Evolutionary conservation across 495 filamentous ascomycete species (phyloP), one percentile per base, ranked within the genome.

Genomic region (Hapsidospora chrysogenum): DNA sequence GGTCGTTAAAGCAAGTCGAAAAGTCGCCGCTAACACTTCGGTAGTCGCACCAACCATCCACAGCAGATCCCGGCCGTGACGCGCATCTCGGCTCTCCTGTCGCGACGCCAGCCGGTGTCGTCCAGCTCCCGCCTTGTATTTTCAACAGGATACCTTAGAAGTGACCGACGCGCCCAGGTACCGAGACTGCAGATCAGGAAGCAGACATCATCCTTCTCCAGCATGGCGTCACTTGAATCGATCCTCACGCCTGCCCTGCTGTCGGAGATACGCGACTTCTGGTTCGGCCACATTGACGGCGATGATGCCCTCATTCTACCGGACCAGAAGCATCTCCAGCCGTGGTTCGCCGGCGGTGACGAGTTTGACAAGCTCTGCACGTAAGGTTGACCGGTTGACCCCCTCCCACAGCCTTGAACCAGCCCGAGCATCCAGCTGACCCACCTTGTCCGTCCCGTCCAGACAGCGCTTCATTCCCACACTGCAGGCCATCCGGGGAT

Each of bases 211-310:
- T n/a, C n/a, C n/a, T n/a, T n/a, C n/a, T 26, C 23, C 6, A 36
- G 11, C 6, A 36, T 36, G 33, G 4, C 33, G 15, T 25, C 16
- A 19, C 14, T 36, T 8, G 17, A 21, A 11, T 11, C 25, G 2
- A 36, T 39, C 29, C 26, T 39, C 14, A 28, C 29, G 18, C 37
- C 37, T 18, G 29, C 21, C 3, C 13, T 39, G 13, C 29, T 23
- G 9, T 5, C 16, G 13, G 17, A 21, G 29, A 20, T 39, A 13
- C 29, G 37, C 7, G 17, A 39, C 13, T 26, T 39, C 9, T 39
- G 37, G 37, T 33, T 39, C 14, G 30, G 29, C 13, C 29, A 31
- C 13, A 3, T 39, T 1, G 14, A 19, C 3, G 29, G 20, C 19
- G 29, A 31, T 17, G 19, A 31, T 13, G 16, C n/a, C 14, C 9